Evolutionary conservation across 768 basidiomycete genomes (phyloP), one percentile per base, ranked within the genome.

Genomic region (Russula earlei): DNA sequence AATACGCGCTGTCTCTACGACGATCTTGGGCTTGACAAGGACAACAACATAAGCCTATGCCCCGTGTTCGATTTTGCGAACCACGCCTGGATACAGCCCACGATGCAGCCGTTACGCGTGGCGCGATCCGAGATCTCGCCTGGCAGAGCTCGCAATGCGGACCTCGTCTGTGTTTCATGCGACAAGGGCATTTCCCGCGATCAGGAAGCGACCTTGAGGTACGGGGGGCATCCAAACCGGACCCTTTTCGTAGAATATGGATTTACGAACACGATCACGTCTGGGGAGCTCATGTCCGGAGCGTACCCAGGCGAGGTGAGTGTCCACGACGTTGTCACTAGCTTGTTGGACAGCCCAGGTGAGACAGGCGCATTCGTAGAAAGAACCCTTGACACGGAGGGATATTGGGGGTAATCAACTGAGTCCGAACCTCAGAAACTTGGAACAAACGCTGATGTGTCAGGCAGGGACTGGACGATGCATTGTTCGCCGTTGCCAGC

Each of bases 61-160:
- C 95, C 95, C 9, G 75, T 96, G 33, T 74, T 96, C 50, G 95
- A 98, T 71, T 85, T 97, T 59, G 90, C 90, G 14, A 96, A 96
- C 63, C 93, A 96, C 62, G 72, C 74, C 2, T 60, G 71, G 38
- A 49, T 65, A 34, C 66, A 66, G 38, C 69, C 75, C 10, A 71
- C 74, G 54, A 77, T 80, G 71, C 67, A 62, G 12, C 82, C 77
- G 20, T 63, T 69, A 34, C 56, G 47, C 8, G 36, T 33, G 20
- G 40, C 38, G 19, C 10, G 44, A 43, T 49, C 56, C 42, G 47
- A 49, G 47, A 54, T 43, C 52, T 43, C 29, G 36, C 47, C 52
- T 53, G 52, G 41, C 20, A 41, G 47, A 31, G 45, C 17, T 12
- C 27, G 52, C 29, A 54, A 53, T 67, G 68, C n/a, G 71, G 78